phyloP scores from a whole-genome alignment of 1,284 basidiomycete genomes.

The Cutaneotrichosporon sp. region DNA sequence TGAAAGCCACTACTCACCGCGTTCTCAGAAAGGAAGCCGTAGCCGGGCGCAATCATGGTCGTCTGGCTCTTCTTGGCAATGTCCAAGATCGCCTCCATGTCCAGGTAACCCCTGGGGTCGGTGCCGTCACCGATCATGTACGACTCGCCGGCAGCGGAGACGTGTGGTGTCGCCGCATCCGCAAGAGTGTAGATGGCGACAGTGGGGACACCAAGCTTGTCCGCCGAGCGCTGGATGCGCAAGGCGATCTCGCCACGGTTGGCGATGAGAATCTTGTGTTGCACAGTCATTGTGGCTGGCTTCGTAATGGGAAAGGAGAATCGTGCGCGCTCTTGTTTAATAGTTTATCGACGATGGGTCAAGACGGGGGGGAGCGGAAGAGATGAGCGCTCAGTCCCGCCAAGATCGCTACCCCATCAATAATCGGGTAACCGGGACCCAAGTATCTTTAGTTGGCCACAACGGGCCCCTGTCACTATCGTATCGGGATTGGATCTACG shows the following conservation, averaged over 20 bases:
- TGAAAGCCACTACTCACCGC: slow-evolving; percentile 35
- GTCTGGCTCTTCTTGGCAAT: slow-evolving; percentile 56
- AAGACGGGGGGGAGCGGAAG: background rate
- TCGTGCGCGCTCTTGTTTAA: background rate
- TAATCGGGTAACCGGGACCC: no score
- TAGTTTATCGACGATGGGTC: background rate
- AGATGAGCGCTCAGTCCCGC: background rate
- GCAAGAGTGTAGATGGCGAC: slow-evolving; percentile 88
- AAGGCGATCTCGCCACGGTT: slow-evolving; percentile 94
- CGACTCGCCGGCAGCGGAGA: slow-evolving; percentile 53
- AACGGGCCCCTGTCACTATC: no score
- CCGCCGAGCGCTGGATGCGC: slow-evolving; percentile 85
- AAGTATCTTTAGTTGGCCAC: no score
- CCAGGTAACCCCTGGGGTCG: slow-evolving; percentile 57
- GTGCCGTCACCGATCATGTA: slow-evolving; percentile 50
- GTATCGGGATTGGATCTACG: no score
- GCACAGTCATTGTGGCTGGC: slow-evolving; percentile 9
- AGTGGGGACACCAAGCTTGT: slow-evolving; percentile 79
- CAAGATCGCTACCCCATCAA: no score
- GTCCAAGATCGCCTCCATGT: slow-evolving; percentile 54
- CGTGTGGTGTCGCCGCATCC: slow-evolving; percentile 75
- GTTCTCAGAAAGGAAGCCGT: slow-evolving; percentile 68
- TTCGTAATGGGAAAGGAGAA: background rate
- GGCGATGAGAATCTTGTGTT: slow-evolving; percentile 73
- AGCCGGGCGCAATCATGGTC: slow-evolving; percentile 66